These are phyloP conservation scores for Yamadazyma philogaea DNA, from an alignment of 805 yeast genomes.

Conservation along the genomic window DNA sequence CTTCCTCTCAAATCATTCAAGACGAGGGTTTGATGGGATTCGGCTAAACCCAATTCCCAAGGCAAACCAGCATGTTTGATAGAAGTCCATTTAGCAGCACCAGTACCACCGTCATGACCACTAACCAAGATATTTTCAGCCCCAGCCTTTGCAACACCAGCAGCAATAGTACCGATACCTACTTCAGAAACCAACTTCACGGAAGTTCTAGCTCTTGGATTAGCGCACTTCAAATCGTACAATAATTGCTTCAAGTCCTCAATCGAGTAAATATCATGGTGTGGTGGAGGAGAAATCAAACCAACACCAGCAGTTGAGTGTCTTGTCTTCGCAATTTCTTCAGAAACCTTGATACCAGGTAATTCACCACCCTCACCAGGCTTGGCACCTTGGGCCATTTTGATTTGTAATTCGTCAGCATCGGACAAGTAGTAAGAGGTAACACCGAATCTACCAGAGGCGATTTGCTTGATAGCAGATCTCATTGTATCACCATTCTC, in stretches of 20 bases:
- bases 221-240: conserved; percentile 93
- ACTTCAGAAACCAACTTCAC: conserved; percentile 97
- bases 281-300: conserved; percentile 96
- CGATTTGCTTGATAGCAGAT: conserved; percentile 97
- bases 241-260: conserved; percentile 96
- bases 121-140: conserved; percentile 94
- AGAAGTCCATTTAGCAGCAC: conserved; percentile 98
- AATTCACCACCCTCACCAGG: conserved; percentile 99
- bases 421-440: conserved; percentile 92
- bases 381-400: conserved; percentile 99
- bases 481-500: conserved; percentile 96
- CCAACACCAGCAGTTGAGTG: conserved; percentile 98
- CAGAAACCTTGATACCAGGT: conserved; percentile 90
- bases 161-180: conserved; percentile 98
- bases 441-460: conserved; percentile 97
- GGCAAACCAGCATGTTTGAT: conserved; percentile 97
- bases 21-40: conserved; percentile 95
- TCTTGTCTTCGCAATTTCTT: conserved; percentile 87
- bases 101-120: conserved; percentile 99
- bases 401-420: conserved; percentile 96
- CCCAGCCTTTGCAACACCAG: conserved; percentile 98
- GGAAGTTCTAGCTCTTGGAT: conserved; percentile 95
- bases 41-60: conserved; percentile 98
- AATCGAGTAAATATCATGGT: conserved; percentile 96
- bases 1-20: conserved; percentile 94